Conservation (phyloP, 2,329 filamentous ascomycete species). For the Sordariomycetes sp. region DNA sequence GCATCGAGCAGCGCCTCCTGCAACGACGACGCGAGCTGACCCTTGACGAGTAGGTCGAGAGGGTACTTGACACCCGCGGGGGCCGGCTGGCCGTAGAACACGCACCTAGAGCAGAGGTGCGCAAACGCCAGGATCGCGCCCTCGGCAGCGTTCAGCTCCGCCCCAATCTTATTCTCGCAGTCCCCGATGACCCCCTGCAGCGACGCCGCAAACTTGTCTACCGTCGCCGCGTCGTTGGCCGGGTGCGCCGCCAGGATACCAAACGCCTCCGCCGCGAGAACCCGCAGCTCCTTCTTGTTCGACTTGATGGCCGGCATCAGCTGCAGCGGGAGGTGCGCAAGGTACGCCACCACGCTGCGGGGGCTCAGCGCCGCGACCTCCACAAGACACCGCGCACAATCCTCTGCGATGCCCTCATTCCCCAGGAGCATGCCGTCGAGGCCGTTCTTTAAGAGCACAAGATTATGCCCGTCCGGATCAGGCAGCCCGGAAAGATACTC, state of each 20-base stretch:
- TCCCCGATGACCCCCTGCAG: constrained; percentile 29
- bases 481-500: constrained; percentile 27
- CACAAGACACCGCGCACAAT: constrained; percentile 37
- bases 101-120: constrained; percentile 26
- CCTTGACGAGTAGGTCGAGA: constrained; percentile 16
- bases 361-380: constrained; percentile 38
- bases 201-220: constrained; percentile 13
- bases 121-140: constrained; percentile 31
- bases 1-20: constrained; percentile 30
- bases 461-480: constrained; percentile 19
- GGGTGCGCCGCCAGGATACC: constrained; percentile 66
- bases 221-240: constrained; percentile 19
- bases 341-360: constrained; percentile 31
- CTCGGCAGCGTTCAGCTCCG: constrained; percentile 30
- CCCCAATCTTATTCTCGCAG: constrained; percentile 25
- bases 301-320: constrained; percentile 52
- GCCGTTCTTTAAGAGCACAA: constrained; percentile 36
- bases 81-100: constrained; percentile 25
- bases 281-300: constrained; percentile 57
- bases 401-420: constrained; percentile 25
- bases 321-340: constrained; percentile 33
- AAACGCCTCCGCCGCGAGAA: constrained; percentile 54
- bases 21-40: constrained; percentile 18
- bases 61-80: constrained; percentile 16
- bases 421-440: constrained; percentile 40